Evolutionary conservation across 2,329 filamentous ascomycete genomes (phyloP).

Genomic region (Sarocladium oryzae): DNA sequence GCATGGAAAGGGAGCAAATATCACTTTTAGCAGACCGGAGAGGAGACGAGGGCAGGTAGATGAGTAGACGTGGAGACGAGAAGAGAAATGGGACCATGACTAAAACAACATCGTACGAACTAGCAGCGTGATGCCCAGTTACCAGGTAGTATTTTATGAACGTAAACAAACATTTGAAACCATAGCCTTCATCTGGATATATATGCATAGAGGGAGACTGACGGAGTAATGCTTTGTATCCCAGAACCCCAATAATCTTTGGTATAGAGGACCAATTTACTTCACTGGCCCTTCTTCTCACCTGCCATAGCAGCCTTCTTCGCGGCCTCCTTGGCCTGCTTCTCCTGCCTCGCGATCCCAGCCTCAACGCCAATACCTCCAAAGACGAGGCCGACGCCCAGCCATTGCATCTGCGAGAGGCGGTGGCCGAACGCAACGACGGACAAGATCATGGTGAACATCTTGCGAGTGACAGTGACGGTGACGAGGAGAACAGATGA

Average conservation of each 20-base stretch:
- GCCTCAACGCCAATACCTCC: conserved; percentile 91
- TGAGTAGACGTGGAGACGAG: background rate
- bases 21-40: background rate
- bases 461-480: conserved; percentile 95
- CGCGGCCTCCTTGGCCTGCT: conserved; percentile 65
- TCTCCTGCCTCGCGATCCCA: conserved; percentile 72
- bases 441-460: conserved; percentile 97
- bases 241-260: too few species aligned
- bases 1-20: background rate
- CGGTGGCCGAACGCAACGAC: conserved; percentile 91
- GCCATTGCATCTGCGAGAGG: conserved; percentile 83
- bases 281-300: conserved; percentile 26
- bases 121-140: too few species aligned
- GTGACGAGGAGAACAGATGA: conserved; percentile 89
- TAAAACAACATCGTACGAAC: too few species aligned
- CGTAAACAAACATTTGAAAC: too few species aligned
- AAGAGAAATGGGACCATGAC: too few species aligned
- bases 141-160: too few species aligned
- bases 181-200: too few species aligned
- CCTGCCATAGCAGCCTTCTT: conserved; percentile 32
- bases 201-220: too few species aligned
- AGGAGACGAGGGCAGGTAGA: too few species aligned
- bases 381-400: conserved; percentile 88
- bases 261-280: background rate
- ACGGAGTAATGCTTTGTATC: too few species aligned